Conservation (phyloP, 805 yeast species). For the Wickerhamiella galacta region DNA sequence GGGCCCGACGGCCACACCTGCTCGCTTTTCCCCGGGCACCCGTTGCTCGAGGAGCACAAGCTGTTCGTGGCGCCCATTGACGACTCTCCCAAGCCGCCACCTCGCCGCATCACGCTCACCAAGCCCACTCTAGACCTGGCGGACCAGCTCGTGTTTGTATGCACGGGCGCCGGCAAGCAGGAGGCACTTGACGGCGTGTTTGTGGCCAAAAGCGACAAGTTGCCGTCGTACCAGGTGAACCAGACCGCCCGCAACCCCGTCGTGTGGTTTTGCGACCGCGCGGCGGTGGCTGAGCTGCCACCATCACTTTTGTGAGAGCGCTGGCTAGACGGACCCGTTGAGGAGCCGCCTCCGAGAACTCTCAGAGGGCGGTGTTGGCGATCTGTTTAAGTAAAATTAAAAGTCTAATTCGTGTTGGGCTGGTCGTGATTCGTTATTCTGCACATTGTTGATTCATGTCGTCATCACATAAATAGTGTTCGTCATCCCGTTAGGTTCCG, state of each 20-base stretch:
- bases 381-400: too few species aligned
- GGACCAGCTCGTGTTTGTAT: conserved; percentile 53
- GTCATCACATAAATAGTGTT: too few species aligned
- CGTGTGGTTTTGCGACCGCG: conserved; percentile 68
- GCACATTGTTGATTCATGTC: too few species aligned
- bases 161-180: conserved; percentile 78
- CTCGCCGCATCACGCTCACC: conserved; percentile 76
- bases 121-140: conserved; percentile 52
- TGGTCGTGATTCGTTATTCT: too few species aligned
- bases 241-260: conserved; percentile 33
- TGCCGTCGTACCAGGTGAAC: conserved; percentile 64
- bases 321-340: too few species aligned
- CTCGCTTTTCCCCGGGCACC: conserved; percentile 78
- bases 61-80: conserved; percentile 44
- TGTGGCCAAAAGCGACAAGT: conserved; percentile 23
- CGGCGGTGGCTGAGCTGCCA: conserved; percentile 39
- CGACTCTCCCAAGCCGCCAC: conserved; percentile 89
- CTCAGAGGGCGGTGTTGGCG: too few species aligned
- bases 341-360: too few species aligned
- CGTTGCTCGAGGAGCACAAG: conserved; percentile 37
- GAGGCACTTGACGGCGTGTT: conserved; percentile 56
- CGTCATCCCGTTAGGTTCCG: too few species aligned
- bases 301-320: too few species aligned
- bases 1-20: conserved; percentile 97
- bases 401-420: too few species aligned